Base-by-base conservation (phyloP, 306 rosid genomes). In the Fragaria vesca region DNA sequence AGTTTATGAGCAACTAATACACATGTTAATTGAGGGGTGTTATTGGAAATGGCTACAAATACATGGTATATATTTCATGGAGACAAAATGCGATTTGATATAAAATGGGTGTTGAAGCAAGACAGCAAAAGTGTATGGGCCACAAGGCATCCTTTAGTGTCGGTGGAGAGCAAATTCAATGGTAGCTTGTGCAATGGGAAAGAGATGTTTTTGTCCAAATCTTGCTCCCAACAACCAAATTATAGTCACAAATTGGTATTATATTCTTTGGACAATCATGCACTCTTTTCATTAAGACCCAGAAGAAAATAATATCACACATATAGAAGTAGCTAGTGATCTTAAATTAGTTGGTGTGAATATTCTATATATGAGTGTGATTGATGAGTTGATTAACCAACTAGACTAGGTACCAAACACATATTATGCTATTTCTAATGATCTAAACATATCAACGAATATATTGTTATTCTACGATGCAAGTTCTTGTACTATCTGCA, bases 131-230 rank as follows among this genome's bases (percentile, higher is more conserved):
- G 48, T 5, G 6, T 45, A 40, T 11, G 9, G 61, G 36, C 32
- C 69, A 51, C 70, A 28, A 10, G 71, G 71, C 78, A 75, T 75
- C 46, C 79, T 1, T 8, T 5, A 20, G 36, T 20, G 79, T 75
- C 62, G 79, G 79, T 75, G 71, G 79, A 20, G 36, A 3, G 36
- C 47, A 30, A 12, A 46, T 32, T 46, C 62, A 62, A 45, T 62
- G 38, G 8, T 58, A 6, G 17, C 78, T 75, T 46, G 78, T 30
- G 34, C 78, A 30, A 2, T 26, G 6, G 69, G 78, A 55, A 73
- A 54, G 51, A 54, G 51, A 73, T 73, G 76, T 54, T 7, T 45
- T 60, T 26, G 30, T 65, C 43, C 45, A 63, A 63, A 36, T 66
- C 28, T 66, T 38, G 30, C 60, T 12, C 79, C 47, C 24, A 62